Evolutionary conservation across 2,329 filamentous ascomycete genomes (phyloP).

Genomic region (Trichoderma polysporum): DNA sequence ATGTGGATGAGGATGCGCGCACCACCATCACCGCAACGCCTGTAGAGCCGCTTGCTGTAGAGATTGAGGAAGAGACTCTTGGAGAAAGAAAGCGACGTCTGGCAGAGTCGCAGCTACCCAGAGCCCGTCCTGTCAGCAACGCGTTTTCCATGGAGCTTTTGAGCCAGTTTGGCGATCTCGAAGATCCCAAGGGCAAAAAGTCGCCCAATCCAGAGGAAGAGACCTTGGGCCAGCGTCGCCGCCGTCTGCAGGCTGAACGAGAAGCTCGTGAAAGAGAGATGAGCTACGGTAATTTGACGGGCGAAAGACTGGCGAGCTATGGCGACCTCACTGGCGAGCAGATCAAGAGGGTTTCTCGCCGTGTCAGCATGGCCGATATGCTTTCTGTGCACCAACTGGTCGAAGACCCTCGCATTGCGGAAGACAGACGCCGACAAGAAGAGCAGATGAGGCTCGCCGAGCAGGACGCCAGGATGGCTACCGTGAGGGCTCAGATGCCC

Average conservation of each 20-base stretch:
- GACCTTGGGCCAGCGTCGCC: constrained; percentile 74
- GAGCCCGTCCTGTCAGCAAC: constrained; percentile 58
- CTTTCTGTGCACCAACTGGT: constrained; percentile 44
- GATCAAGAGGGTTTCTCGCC: constrained; percentile 26
- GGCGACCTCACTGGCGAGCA: constrained; percentile 29
- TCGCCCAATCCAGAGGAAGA: constrained; percentile 60
- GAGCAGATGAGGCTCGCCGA: constrained; percentile 44
- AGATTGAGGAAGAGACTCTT: constrained; percentile 63
- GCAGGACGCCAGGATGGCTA: constrained; percentile 48
- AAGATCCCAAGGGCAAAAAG: constrained; percentile 38
- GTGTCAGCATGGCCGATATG: constrained; percentile 61
- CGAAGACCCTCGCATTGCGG: constrained; percentile 40
- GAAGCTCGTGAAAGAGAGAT: constrained; percentile 63
- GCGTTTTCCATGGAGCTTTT: constrained; percentile 70
- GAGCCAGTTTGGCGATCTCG: constrained; percentile 58
- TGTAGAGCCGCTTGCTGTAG: constrained; percentile 36
- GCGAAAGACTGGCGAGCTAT: constrained; percentile 53
- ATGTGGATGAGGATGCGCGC: neutral
- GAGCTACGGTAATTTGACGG: constrained; percentile 35
- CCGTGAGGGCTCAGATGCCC: constrained; percentile 51
- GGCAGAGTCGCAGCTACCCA: constrained; percentile 51
- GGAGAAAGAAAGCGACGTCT: constrained; percentile 64
- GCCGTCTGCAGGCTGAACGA: constrained; percentile 67
- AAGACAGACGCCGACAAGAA: constrained; percentile 43
- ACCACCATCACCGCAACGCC: neutral